Percentiles rank a stretch among this genome's conserved stretches.
Evolutionary conservation across 73 alveolate genomes (phyloP).

Genomic region (Paramecium tetraurelia): DNA sequence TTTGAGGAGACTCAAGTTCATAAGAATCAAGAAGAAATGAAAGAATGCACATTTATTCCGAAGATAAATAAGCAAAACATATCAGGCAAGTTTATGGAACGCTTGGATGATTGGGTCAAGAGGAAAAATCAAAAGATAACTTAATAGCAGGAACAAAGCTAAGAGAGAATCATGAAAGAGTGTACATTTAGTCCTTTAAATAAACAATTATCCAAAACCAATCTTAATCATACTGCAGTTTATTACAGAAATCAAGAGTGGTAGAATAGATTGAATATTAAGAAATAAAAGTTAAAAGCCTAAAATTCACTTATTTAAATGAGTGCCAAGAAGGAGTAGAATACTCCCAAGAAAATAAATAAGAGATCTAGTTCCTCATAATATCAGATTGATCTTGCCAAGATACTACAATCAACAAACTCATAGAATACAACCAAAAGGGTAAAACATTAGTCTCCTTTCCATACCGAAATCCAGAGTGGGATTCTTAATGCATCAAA

Average conservation of each 20-base stretch:
- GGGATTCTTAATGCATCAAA: not conserved
- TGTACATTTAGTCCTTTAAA: conserved; percentile 20
- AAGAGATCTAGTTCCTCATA: not conserved
- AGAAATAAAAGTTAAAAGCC: conserved; percentile 6
- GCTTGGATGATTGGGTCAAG: conserved; percentile 15
- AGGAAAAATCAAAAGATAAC: not conserved
- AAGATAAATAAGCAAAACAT: not conserved
- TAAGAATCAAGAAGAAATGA: not conserved
- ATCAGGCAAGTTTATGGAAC: not conserved
- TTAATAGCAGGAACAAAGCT: not conserved
- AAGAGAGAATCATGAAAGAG: not conserved
- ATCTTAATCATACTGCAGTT: not conserved
- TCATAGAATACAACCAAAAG: not conserved
- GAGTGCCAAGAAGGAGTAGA: not conserved
- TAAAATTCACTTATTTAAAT: not conserved
- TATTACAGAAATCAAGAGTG: not conserved
- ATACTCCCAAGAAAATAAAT: not conserved
- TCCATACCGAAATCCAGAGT: not conserved
- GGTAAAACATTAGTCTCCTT: not conserved
- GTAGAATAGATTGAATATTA: not conserved
- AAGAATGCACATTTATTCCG: conserved; percentile 4
- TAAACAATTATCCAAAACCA: not conserved
- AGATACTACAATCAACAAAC: not conserved
- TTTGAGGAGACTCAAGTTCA: not conserved
- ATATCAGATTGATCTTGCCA: conserved; percentile 21